Evolutionary conservation across 306 rosid species (phyloP).

Genomic region (Cicer bijugum): DNA sequence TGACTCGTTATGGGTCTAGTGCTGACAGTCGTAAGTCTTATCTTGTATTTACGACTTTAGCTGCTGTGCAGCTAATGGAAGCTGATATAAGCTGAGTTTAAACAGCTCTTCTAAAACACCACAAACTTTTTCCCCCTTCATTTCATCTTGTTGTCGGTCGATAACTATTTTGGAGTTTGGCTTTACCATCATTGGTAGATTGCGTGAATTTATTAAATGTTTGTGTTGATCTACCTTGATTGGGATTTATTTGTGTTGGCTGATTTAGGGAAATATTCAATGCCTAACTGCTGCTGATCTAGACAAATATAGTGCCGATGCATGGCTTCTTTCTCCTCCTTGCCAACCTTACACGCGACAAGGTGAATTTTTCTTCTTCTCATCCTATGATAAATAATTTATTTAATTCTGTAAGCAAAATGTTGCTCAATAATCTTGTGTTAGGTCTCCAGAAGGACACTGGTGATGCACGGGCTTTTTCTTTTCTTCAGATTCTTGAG

Average conservation of each 20-base stretch:
- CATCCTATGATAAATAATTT: slow-evolving; percentile 19
- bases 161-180: slow-evolving; percentile 26
- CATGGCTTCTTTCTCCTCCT: slow-evolving; percentile 98
- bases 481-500: slow-evolving; percentile 94
- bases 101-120: background rate
- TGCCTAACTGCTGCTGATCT: slow-evolving; percentile 79
- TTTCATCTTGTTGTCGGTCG: background rate
- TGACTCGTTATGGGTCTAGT: background rate
- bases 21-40: background rate
- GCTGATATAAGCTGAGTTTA: background rate
- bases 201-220: slow-evolving; percentile 18
- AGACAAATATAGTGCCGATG: slow-evolving; percentile 68
- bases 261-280: slow-evolving; percentile 81
- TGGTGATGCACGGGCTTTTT: slow-evolving; percentile 86
- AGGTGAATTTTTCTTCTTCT: slow-evolving; percentile 54
- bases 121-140: background rate
- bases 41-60: background rate
- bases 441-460: slow-evolving; percentile 94
- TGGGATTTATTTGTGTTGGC: slow-evolving; percentile 26
- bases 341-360: slow-evolving; percentile 99
- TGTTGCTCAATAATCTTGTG: slow-evolving; percentile 44
- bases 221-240: slow-evolving; percentile 6
- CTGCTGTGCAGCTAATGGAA: background rate
- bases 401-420: slow-evolving; percentile 28
- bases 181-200: slow-evolving; percentile 15